A percentile compares a stretch with the other conserved stretches of the same genome.
Evolutionary conservation across 345 rosid species (phyloP).

Genomic region (Microthlaspi erraticum): DNA sequence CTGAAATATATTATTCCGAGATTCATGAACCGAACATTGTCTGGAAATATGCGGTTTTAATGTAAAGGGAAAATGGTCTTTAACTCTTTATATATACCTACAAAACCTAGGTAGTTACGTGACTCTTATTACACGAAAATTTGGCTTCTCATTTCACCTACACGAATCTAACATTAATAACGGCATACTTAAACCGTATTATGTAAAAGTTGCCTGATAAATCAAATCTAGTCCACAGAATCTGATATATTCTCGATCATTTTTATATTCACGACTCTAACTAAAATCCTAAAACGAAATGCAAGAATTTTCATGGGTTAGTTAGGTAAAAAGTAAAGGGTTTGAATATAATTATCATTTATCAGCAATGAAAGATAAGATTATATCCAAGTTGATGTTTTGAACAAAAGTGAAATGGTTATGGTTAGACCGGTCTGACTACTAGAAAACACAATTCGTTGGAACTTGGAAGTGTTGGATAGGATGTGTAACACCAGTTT

Average conservation of each 20-base stretch:
- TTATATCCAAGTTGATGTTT: conserved; percentile 14
- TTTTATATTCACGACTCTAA: background rate
- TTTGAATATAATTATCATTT: background rate
- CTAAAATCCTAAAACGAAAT: conserved; percentile 5
- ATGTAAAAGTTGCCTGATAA: conserved; percentile 5
- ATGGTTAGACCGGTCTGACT: conserved; percentile 4
- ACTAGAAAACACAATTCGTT: background rate
- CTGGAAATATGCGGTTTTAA: conserved; percentile 28
- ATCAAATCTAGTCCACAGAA: conserved; percentile 18
- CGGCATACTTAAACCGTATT: conserved; percentile 1
- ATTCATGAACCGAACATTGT: conserved; percentile 33
- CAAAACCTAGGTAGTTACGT: conserved; percentile 31
- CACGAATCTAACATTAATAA: conserved; percentile 25
- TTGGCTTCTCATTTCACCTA: conserved; percentile 15
- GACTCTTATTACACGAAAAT: conserved; percentile 16
- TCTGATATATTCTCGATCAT: conserved; percentile 5
- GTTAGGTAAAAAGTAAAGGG: conserved; percentile 25
- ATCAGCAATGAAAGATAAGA: background rate
- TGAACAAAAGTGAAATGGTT: conserved; percentile 5
- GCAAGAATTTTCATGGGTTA: background rate
- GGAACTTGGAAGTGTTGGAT: no score
- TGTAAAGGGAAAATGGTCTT: conserved; percentile 21
- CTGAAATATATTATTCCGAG: conserved; percentile 17
- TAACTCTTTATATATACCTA: conserved; percentile 25
- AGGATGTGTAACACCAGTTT: background rate